These are phyloP conservation scores for Trichoderma koningii DNA, from an alignment of 2,329 filamentous ascomycete species.

Conservation along the genomic window DNA sequence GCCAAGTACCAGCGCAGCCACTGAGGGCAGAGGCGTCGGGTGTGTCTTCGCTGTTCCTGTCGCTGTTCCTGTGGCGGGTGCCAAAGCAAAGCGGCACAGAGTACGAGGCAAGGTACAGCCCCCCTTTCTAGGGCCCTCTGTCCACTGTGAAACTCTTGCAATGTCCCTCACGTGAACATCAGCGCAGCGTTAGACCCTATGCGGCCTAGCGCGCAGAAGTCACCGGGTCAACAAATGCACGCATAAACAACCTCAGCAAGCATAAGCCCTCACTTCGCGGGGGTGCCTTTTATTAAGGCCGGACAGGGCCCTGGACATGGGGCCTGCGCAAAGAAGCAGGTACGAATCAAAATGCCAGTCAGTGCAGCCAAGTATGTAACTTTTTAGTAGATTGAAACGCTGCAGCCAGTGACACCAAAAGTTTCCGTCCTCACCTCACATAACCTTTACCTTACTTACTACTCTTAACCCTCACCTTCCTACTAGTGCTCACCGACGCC, in stretches of 20 bases:
- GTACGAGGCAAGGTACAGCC: not conserved
- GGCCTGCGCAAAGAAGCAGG: not conserved
- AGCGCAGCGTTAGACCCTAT: slow-evolving; percentile 15
- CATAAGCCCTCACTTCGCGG: slow-evolving; percentile 1
- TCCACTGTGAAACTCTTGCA: slow-evolving; percentile 16
- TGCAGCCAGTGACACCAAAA: not conserved
- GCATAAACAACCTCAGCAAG: slow-evolving; percentile 13
- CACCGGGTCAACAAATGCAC: slow-evolving; percentile 21
- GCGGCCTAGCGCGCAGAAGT: slow-evolving; percentile 3
- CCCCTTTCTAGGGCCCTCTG: slow-evolving; percentile 17
- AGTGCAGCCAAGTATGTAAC: not conserved
- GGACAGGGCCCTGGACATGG: not conserved
- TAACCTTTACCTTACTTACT: no score
- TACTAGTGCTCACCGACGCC: no score
- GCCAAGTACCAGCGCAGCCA: no score
- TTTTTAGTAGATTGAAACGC: not conserved
- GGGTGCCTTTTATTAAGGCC: slow-evolving; percentile 5
- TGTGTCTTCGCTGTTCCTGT: no score
- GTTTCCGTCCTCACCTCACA: no score
- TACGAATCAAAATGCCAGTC: no score
- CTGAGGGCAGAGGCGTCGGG: no score
- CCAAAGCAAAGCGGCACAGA: no score
- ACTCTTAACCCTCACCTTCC: no score
- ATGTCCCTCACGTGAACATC: slow-evolving; percentile 24
- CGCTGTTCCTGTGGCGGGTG: no score